phyloP scores from a whole-genome alignment of 805 yeast genomes.

The Wickerhamomyces chambardii region DNA sequence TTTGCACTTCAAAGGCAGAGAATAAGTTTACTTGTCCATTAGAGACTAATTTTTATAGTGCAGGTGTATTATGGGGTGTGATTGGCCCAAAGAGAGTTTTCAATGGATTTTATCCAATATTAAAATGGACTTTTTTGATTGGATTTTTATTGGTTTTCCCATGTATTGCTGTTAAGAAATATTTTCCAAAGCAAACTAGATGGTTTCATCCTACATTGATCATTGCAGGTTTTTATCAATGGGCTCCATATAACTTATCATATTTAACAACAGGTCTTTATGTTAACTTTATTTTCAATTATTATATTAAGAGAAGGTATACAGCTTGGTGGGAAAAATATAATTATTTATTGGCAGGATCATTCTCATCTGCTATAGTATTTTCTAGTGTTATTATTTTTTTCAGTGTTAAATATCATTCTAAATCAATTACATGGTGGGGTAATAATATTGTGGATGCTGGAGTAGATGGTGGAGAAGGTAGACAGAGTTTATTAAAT shows the following conservation, averaged over 20 bases:
- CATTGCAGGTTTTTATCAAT: conserved; percentile 41
- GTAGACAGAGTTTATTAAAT: conserved; percentile 3
- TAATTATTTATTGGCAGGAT: conserved; percentile 59
- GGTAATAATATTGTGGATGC: conserved; percentile 33
- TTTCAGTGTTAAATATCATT: conserved; percentile 30
- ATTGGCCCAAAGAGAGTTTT: conserved; percentile 41
- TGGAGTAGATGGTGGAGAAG: conserved; percentile 11
- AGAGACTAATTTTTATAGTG: conserved; percentile 34
- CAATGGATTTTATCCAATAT: conserved; percentile 47
- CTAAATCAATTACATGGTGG: conserved; percentile 50
- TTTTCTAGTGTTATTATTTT: conserved; percentile 51
- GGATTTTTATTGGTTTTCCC: conserved; percentile 42
- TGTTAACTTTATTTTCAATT: conserved; percentile 49
- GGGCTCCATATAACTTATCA: conserved; percentile 44
- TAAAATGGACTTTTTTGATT: conserved; percentile 43
- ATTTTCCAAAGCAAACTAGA: conserved; percentile 24
- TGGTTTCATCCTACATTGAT: conserved; percentile 57
- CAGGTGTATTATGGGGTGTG: conserved; percentile 55
- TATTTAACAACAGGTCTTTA: conserved; percentile 40
- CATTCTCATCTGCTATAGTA: conserved; percentile 59
- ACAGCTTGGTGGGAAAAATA: conserved; percentile 73
- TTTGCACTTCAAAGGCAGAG: conserved; percentile 24
- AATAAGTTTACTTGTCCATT: conserved; percentile 32
- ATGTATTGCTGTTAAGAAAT: conserved; percentile 31
- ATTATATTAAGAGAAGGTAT: conserved; percentile 43